Evolutionary conservation across 306 rosid species (phyloP).

Genomic region (Sicyos edulis): DNA sequence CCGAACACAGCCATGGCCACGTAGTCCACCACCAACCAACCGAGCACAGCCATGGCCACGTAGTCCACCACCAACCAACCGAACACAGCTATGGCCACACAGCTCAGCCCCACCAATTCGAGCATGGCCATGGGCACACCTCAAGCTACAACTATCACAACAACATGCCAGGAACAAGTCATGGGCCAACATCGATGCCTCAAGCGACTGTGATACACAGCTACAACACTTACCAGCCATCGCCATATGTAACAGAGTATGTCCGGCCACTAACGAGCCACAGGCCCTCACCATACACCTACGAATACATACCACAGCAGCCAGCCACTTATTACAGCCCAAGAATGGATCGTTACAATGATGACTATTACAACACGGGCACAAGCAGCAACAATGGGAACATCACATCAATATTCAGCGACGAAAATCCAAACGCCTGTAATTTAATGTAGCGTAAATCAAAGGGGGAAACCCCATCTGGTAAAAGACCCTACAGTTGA

Average conservation of each 20-base stretch:
- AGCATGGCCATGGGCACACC: not conserved
- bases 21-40: not conserved
- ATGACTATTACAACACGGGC: slow-evolving; percentile 31
- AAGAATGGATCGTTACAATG: slow-evolving; percentile 36
- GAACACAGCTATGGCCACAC: not conserved
- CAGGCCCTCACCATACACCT: slow-evolving; percentile 37
- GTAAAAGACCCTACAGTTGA: slow-evolving; percentile 11
- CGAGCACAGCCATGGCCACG: not conserved
- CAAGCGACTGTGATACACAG: slow-evolving; percentile 50
- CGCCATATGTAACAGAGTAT: slow-evolving; percentile 56
- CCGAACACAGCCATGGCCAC: not conserved
- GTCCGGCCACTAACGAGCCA: slow-evolving; percentile 39
- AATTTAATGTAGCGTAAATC: slow-evolving; percentile 33
- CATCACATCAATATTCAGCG: slow-evolving; percentile 70
- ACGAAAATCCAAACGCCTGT: slow-evolving; percentile 95
- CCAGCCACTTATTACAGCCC: slow-evolving; percentile 30
- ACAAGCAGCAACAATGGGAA: slow-evolving; percentile 32
- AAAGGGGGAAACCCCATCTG: not conserved
- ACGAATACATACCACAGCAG: slow-evolving; percentile 47
- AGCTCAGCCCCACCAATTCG: not conserved
- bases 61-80: not conserved
- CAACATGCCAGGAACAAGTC: slow-evolving; percentile 30
- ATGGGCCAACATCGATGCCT: slow-evolving; percentile 18
- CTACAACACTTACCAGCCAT: slow-evolving; percentile 56
- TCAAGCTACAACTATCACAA: slow-evolving; percentile 28